A percentile compares a stretch with the other conserved stretches of the same genome.
phyloP scores from a whole-genome alignment of 306 rosid genomes.

The Adenanthera pavonina region DNA sequence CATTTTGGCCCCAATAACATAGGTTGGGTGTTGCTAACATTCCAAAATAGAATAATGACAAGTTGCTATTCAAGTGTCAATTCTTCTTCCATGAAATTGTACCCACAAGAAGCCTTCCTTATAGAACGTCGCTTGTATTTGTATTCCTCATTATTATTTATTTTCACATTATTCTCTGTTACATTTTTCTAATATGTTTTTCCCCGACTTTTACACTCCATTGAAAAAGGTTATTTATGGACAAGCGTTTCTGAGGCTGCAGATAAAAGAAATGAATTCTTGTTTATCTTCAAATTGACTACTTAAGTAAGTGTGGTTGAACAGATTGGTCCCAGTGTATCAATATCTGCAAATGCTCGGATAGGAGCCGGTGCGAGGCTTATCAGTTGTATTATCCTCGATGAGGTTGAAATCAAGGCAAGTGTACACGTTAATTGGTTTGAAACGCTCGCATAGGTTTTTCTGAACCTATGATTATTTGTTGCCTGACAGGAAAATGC shows the following conservation, averaged over 20 bases:
- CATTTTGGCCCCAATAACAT: neutral
- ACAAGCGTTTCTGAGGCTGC: neutral
- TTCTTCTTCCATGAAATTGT: neutral
- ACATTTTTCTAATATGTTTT: neutral
- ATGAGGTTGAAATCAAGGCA: conserved; percentile 90
- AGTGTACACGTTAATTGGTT: conserved; percentile 28
- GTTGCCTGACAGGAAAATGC: conserved; percentile 78
- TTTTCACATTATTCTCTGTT: neutral
- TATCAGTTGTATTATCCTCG: conserved; percentile 84
- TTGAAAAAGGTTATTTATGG: neutral
- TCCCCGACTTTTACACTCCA: neutral
- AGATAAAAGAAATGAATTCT: neutral
- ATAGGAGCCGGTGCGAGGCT: conserved; percentile 95
- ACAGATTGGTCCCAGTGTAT: conserved; percentile 96
- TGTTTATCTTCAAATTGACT: conserved; percentile 35
- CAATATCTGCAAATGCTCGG: conserved; percentile 98
- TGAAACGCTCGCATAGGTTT: conserved; percentile 6
- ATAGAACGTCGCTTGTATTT: neutral
- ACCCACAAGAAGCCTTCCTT: neutral
- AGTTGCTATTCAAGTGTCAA: neutral
- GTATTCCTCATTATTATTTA: neutral
- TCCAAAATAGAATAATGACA: neutral
- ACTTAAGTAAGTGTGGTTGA: conserved; percentile 34
- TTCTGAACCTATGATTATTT: conserved; percentile 26
- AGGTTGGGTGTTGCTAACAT: neutral